A percentile compares a stretch with the other conserved stretches of the same genome.
phyloP scores from a whole-genome alignment of 2,329 filamentous ascomycete genomes.

The Neofusicoccum sp. region DNA sequence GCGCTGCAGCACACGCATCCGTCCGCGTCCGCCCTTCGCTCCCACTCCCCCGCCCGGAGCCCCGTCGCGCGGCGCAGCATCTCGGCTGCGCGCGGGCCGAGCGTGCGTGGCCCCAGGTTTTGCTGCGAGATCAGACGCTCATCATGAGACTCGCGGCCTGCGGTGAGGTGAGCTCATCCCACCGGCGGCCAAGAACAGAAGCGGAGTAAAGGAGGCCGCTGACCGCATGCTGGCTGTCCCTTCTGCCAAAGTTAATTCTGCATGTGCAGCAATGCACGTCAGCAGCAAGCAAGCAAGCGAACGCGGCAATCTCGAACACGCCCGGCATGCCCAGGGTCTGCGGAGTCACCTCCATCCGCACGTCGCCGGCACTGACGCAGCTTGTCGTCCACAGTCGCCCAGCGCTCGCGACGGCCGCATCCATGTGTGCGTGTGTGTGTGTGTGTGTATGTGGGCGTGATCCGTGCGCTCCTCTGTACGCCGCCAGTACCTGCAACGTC shows the following conservation, averaged over 20 bases:
- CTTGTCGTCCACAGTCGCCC: neutral
- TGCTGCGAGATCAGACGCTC: conserved; percentile 1
- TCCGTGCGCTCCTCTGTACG: too few relatives aligned
- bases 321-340: neutral
- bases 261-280: conserved; percentile 9
- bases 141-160: neutral
- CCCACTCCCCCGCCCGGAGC: too few relatives aligned
- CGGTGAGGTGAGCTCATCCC: neutral
- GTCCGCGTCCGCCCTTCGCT: too few relatives aligned
- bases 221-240: neutral
- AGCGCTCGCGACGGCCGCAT: too few relatives aligned
- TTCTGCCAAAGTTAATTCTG: neutral
- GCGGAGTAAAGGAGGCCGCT: neutral
- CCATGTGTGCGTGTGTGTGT: too few relatives aligned
- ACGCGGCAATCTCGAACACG: neutral
- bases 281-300: neutral
- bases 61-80: neutral
- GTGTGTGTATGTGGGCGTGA: too few relatives aligned
- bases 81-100: neutral
- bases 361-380: neutral
- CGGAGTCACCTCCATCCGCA: neutral
- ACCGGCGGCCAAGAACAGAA: neutral
- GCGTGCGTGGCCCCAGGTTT: neutral
- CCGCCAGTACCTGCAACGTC: too few relatives aligned
- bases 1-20: too few relatives aligned